These are phyloP conservation scores for Apiospora phragmitis DNA, from an alignment of 2,329 filamentous ascomycete genomes.

Conservation along the genomic window DNA sequence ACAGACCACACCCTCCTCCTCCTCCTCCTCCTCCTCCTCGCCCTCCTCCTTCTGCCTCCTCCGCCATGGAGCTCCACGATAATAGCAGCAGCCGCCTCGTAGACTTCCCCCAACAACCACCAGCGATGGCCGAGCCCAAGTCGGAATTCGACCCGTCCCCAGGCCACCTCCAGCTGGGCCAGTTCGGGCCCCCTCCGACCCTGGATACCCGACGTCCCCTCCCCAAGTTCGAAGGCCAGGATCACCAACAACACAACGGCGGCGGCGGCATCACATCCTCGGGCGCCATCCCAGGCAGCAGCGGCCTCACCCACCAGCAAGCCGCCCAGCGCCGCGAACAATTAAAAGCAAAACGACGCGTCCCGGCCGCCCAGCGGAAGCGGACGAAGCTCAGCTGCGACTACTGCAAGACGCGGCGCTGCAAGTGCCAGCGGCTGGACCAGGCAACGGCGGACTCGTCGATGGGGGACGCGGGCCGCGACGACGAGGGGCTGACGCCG, in stretches of 20 bases:
- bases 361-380: slow-evolving; percentile 35
- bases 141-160: background rate
- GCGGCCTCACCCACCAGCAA: slow-evolving; percentile 1
- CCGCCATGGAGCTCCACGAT: background rate
- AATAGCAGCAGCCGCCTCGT: background rate
- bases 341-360: slow-evolving; percentile 30
- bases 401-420: slow-evolving; percentile 36
- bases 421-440: slow-evolving; percentile 33
- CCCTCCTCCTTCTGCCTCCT: background rate
- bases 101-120: background rate
- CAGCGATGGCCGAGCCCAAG: background rate
- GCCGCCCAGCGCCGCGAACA: slow-evolving; percentile 23
- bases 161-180: background rate
- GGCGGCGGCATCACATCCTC: background rate
- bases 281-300: background rate
- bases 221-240: slow-evolving; percentile 9
- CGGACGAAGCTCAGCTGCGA: slow-evolving; percentile 37
- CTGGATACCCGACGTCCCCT: slow-evolving; percentile 4
- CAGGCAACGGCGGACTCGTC: background rate
- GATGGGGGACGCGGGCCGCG: slow-evolving; percentile 3
- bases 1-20: background rate
- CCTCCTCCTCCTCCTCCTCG: background rate
- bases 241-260: background rate
- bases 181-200: background rate
- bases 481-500: slow-evolving; percentile 23